Percentiles rank a stretch among this genome's conserved stretches.
Conservation (phyloP, 2,329 filamentous ascomycete species). For the Penicillium sp. region DNA sequence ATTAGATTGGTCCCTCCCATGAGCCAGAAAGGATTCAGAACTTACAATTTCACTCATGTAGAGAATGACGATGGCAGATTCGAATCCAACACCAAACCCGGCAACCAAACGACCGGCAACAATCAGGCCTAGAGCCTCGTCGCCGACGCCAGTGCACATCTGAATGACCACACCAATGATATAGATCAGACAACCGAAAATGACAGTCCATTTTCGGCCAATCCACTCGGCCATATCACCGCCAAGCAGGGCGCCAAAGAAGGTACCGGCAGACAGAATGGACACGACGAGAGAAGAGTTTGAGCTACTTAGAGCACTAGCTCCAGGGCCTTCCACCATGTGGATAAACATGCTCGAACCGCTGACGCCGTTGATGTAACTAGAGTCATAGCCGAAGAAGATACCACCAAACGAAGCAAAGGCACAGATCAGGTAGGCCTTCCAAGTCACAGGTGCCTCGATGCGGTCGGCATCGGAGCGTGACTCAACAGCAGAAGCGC, state of each 20-base stretch:
- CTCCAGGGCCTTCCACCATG: slow-evolving; percentile 33
- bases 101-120: slow-evolving; percentile 73
- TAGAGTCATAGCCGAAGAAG: slow-evolving; percentile 61
- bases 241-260: slow-evolving; percentile 74
- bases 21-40: too few species aligned
- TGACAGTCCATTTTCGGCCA: slow-evolving; percentile 64
- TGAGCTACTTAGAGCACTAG: too few species aligned
- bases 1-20: too few species aligned
- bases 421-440: slow-evolving; percentile 61
- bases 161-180: slow-evolving; percentile 67
- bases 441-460: slow-evolving; percentile 58
- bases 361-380: slow-evolving; percentile 56
- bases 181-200: slow-evolving; percentile 71
- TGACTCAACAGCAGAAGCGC: slow-evolving; percentile 23
- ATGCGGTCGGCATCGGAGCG: slow-evolving; percentile 55
- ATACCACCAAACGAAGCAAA: slow-evolving; percentile 62
- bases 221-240: slow-evolving; percentile 75
- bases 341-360: slow-evolving; percentile 52
- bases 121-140: slow-evolving; percentile 56
- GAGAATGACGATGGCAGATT: slow-evolving; percentile 75
- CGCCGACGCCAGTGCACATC: slow-evolving; percentile 47
- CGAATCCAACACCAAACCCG: slow-evolving; percentile 76
- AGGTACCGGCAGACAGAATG: slow-evolving; percentile 74
- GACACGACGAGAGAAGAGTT: slow-evolving; percentile 63
- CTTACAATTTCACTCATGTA: slow-evolving; percentile 78